Evolutionary conservation across 2,329 filamentous ascomycete species (phyloP), one percentile per base, ranked within the genome.

Genomic region (Claviceps purpurea): DNA sequence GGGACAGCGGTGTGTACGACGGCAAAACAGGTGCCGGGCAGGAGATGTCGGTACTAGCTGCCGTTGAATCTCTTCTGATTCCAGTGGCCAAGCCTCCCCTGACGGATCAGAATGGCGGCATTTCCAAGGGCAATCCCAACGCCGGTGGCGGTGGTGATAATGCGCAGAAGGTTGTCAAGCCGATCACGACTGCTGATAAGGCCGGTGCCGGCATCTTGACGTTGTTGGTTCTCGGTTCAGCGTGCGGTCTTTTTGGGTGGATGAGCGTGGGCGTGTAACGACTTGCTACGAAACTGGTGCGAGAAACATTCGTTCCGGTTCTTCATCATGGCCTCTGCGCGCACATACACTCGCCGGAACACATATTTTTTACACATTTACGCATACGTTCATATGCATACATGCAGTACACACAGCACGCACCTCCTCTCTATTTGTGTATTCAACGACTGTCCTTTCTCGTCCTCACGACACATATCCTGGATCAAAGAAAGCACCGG

Each of bases 1-100:
- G 79, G 79, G 71, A 69, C 40, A 62, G 64, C 5, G 72, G 69
- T 2, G 60, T 58, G 4, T 82, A 73, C 58, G 78, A 82, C 56
- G 75, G 75, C 44, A 76, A 71, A 53, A 73, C 67, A 4, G 77
- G 79, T 37, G 76, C 79, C 50, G 78, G 80, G 8, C 77, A 84
- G 63, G 71, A 79, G 59, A 79, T 84, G 71, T 75, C 74, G 51
- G 79, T 75, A 0, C 65, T 82, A 14, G 73, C 74, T 26, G 73
- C 80, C 3, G 72, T 82, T 18, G 73, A 74, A 5, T 73, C 73
- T 1, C 73, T 76, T 4, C 65, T 82, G 45, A 69, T 78, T 45
- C 61, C 65, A 30, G 56, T 63, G 4, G 66, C 68, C 2, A 63
- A 68, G 22, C 56, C 63, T 2, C 73, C 75, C 0, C 64, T 73